phyloP scores from a whole-genome alignment of 805 yeast genomes.

The Wickerhamomyces tratensis region DNA sequence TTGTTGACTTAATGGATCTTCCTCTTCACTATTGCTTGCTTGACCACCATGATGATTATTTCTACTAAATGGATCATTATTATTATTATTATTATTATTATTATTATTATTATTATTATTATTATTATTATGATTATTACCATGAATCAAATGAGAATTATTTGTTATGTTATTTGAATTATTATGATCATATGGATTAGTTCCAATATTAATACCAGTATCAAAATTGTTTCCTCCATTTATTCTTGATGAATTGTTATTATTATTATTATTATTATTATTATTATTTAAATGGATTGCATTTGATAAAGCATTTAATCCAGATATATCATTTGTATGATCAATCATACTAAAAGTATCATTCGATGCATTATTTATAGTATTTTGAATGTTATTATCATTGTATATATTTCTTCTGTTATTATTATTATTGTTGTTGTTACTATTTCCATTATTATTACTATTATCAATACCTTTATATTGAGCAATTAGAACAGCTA shows the following conservation, averaged over 20 bases:
- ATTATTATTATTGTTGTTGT: not conserved
- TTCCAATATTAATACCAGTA: not conserved
- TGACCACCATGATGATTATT: not conserved
- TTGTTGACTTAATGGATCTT: slow-evolving; percentile 8
- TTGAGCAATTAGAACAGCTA: slow-evolving; percentile 66
- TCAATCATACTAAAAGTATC: not conserved
- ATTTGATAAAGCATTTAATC: not conserved
- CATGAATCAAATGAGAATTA: too few species aligned
- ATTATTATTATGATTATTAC: too few species aligned
- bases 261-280: not conserved
- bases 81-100: not conserved
- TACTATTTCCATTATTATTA: not conserved
- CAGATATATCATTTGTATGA: not conserved
- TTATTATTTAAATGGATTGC: not conserved
- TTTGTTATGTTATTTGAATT: not conserved
- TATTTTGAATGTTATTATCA: not conserved
- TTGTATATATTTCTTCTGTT: not conserved
- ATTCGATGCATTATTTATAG: not conserved
- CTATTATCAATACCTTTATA: slow-evolving; percentile 32
- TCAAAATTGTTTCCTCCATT: too few species aligned
- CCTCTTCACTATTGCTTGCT: slow-evolving; percentile 16
- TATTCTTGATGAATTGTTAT: not conserved
- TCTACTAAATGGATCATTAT: not conserved
- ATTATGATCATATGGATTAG: not conserved
- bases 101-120: not conserved